Evolutionary conservation across 208 protist species (phyloP).

Genomic region (Endotrypanum monterogeii): DNA sequence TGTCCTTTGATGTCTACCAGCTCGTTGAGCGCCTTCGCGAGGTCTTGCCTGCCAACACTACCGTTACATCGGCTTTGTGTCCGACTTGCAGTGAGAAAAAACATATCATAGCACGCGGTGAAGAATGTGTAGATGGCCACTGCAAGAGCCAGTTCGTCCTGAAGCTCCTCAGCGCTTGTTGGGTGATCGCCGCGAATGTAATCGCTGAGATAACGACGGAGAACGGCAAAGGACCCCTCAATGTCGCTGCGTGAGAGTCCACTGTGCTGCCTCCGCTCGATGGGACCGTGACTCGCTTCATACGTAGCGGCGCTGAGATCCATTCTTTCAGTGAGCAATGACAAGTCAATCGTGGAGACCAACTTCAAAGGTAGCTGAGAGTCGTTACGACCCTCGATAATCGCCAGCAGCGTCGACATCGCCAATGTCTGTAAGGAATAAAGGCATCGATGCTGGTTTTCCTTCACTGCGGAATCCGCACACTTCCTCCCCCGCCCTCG

Average conservation of each 20-base stretch:
- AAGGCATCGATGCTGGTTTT: conserved; percentile 18
- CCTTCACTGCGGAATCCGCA: conserved; percentile 11
- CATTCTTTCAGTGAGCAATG: conserved; percentile 38
- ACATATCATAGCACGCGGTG: conserved; percentile 58
- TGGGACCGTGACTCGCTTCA: conserved; percentile 32
- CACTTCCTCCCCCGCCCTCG: neutral
- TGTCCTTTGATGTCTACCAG: conserved; percentile 53
- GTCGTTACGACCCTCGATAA: conserved; percentile 62
- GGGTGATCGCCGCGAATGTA: conserved; percentile 40
- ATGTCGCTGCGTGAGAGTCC: conserved; percentile 38
- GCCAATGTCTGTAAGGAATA: conserved; percentile 30
- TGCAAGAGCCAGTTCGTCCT: conserved; percentile 53
- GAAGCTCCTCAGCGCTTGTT: conserved; percentile 41
- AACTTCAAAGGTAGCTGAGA: conserved; percentile 32
- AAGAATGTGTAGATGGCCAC: conserved; percentile 73
- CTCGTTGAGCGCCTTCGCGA: conserved; percentile 26
- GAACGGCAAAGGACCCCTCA: conserved; percentile 12
- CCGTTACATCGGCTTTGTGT: conserved; percentile 3
- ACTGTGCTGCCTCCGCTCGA: conserved; percentile 28
- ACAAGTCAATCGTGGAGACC: conserved; percentile 46
- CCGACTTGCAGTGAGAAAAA: conserved; percentile 28
- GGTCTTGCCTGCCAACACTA: conserved; percentile 1
- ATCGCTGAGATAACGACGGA: conserved; percentile 45
- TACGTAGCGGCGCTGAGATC: conserved; percentile 47
- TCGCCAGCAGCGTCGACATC: conserved; percentile 51